Evolutionary conservation across 495 filamentous ascomycete species (phyloP), one percentile per base, ranked within the genome.

Genomic region (Eremomyces bilateralis): DNA sequence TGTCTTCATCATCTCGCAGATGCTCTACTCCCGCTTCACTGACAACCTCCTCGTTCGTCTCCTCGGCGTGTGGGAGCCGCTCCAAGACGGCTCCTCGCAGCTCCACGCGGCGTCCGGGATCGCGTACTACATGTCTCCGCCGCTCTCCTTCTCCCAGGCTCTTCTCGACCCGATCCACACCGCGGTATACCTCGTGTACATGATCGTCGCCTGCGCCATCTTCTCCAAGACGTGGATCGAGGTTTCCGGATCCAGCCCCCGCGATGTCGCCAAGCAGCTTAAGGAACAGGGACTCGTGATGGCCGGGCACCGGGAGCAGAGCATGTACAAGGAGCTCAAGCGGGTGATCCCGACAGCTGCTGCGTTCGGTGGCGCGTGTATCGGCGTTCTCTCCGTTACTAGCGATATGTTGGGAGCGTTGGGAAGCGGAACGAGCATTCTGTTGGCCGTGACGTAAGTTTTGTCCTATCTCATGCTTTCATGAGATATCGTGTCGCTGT

Each of bases 141-240:
- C 90, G 22, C 67, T 93, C 41, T 92, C 85, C 72, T 84, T 99
- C 65, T 90, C 74, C 53, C 85, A 94, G 44, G 88, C 90, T 39
- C 67, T 99, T 10, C 59, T 93, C 33, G 90, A 99, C 60, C 88
- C 90, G 20, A 76, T 99, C 45, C 85, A 99, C 63, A 94, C 90
- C 11, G 79, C 76, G 38, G 69, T 94, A 50, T 99, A 94, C 60
- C 83, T 94, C 41, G 67, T 69, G 31, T 99, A 92, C 62, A 99
- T 95, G 82, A 71, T 95, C 34, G 73, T 77, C 45, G 90, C 90
- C 42, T 99, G 90, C 49, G 90, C 90, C 34, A 69, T 95, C 53
- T 99, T 99, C 69, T 93, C 82, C 58, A 99, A 95, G 80, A 95
- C 88, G 17, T 97, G 88, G 90, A 95, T 99, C 51, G 90, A 99